Evolutionary conservation across 2,329 filamentous ascomycete species (phyloP), one percentile per base, ranked within the genome.

Genomic region (Xylariaceae sp.): DNA sequence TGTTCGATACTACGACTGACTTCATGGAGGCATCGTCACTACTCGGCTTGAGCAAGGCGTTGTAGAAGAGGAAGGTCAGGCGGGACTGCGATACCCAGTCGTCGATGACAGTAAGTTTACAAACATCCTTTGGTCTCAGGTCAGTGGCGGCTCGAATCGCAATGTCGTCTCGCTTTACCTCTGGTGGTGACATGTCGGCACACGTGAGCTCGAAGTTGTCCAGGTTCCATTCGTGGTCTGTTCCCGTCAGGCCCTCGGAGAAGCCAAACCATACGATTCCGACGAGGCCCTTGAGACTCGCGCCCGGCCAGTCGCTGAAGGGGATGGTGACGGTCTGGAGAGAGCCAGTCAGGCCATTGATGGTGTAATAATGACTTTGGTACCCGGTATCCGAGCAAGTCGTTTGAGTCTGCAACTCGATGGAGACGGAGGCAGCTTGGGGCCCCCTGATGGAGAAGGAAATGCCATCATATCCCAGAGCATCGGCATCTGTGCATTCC

Each of bases 41-140:
- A 4, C 80, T 80, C 3, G 83, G 75, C 62, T 80, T 73, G 2
- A 80, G 73, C 72, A 85, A 73, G 44, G 83, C 76, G 67, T 86
- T 86, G 74, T 86, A 86, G 66, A 75, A 81, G 13, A 86, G 72
- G 70, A 86, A 86, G 1, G 80, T 83, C 55, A 86, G 71, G 35
- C 83, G 81, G 4, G 83, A 86, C 68, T 86, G 83, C 7, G 83
- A 86, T 56, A 76, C 76, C 78, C 81, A 86, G 72, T 86, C 83
- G 63, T 86, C 83, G 56, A 86, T 76, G 30, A 83, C 67, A 5
- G 82, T 70, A 42, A 73, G 68, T 9, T 72, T 70, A 66, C 80
- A 82, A 0, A 63, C 61, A 0, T 60, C 59, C 2, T 37, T 44
- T 3, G 37, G 37, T 17, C n/a, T 42, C 13, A n/a, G 23, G 30